Conservation (phyloP, 768 basidiomycete genomes). For the Lactifluus piperatus region DNA sequence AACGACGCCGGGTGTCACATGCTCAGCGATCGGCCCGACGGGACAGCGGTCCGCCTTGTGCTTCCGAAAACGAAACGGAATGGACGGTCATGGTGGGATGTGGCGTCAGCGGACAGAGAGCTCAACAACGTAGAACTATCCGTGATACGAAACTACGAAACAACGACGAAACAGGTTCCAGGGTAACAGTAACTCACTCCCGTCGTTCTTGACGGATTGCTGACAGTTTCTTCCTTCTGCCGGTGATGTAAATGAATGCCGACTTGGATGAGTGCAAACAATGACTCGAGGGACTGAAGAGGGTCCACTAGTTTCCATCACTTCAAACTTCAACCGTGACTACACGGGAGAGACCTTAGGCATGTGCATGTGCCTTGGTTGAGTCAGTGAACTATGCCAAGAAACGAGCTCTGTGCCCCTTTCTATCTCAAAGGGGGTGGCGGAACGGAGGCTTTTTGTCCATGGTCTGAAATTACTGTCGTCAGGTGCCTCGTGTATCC, state of each 20-base stretch:
- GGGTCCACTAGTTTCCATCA: too few species aligned
- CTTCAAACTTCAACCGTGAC: background rate
- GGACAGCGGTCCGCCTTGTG: background rate
- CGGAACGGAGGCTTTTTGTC: background rate
- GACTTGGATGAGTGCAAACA: background rate
- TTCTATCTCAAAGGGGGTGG: background rate
- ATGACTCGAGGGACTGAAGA: background rate
- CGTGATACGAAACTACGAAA: background rate
- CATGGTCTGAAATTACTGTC: background rate
- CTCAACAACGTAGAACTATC: too few species aligned
- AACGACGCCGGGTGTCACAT: background rate
- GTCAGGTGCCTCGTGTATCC: background rate
- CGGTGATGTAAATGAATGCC: background rate
- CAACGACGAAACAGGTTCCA: background rate
- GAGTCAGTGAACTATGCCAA: too few species aligned
- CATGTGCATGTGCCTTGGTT: background rate
- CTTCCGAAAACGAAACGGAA: too few species aligned
- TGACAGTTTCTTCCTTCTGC: background rate
- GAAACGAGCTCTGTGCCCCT: background rate
- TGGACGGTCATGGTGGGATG: too few species aligned
- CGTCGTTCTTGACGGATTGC: background rate
- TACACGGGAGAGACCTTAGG: too few species aligned
- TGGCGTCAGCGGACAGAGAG: too few species aligned
- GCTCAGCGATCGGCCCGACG: background rate
- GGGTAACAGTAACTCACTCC: background rate